These are phyloP conservation scores for Vanrija sp. DNA, from an alignment of 1,284 basidiomycete genomes.

Conservation along the genomic window DNA sequence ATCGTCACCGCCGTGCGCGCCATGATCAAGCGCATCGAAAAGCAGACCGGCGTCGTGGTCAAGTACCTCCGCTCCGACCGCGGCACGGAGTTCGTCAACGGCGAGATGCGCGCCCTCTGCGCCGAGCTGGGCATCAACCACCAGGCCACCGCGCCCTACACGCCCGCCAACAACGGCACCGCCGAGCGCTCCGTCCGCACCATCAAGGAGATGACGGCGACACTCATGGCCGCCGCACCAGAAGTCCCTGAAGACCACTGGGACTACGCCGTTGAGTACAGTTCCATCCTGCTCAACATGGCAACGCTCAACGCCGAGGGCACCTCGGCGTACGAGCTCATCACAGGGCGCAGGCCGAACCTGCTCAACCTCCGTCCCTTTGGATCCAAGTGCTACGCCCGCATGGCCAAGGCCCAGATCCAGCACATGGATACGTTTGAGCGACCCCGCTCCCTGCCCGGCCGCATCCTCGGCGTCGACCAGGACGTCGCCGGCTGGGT, in stretches of 20 bases:
- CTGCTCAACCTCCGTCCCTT: neutral
- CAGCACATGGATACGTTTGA: neutral
- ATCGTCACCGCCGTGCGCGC: neutral
- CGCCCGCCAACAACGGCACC: slow-evolving; percentile 35
- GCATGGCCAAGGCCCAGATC: neutral
- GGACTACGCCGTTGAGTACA: slow-evolving; percentile 8
- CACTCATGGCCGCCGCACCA: no score
- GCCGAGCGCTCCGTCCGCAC: slow-evolving; percentile 32
- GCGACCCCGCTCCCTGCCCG: neutral
- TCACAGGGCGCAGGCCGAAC: neutral
- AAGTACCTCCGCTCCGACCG: neutral
- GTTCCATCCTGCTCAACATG: slow-evolving; percentile 9
- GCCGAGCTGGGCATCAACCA: neutral
- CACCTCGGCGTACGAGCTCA: slow-evolving; percentile 3
- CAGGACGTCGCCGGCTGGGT: neutral
- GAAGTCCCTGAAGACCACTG: no score
- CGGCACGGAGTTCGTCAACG: slow-evolving; percentile 1
- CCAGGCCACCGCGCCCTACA: slow-evolving; percentile 13
- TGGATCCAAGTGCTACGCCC: neutral
- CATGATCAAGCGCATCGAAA: neutral
- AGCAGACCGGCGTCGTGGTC: neutral
- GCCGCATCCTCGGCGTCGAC: neutral
- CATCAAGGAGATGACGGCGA: slow-evolving; percentile 21
- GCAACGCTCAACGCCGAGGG: slow-evolving; percentile 3
- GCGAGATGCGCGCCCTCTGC: neutral